Conservation (phyloP, 2,329 filamentous ascomycete genomes). For the Emericellopsis cladophorae region DNA sequence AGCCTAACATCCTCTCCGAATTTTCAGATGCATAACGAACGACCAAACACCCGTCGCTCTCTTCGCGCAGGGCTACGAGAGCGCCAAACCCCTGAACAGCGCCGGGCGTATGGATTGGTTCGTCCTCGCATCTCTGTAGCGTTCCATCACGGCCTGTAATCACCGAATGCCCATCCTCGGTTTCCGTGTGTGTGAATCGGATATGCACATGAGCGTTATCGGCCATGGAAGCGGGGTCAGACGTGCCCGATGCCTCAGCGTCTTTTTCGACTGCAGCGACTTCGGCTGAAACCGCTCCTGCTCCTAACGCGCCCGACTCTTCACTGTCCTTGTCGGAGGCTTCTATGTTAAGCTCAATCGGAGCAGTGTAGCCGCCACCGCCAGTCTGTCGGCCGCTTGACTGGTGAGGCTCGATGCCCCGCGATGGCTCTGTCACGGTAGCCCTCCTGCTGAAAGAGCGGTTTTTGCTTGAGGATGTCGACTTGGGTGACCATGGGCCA, state of each 20-base stretch:
- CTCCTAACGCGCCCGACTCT: constrained; percentile 9
- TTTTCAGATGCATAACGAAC: constrained; percentile 77
- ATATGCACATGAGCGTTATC: constrained; percentile 47
- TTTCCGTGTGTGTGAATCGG: constrained; percentile 68
- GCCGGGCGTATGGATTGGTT: constrained; percentile 80
- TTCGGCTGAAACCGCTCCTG: not conserved
- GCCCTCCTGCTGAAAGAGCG: not conserved
- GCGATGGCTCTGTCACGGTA: too few relatives aligned
- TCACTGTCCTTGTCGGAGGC: constrained; percentile 18
- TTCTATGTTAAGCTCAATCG: constrained; percentile 19
- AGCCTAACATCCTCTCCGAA: constrained; percentile 60
- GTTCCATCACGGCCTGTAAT: constrained; percentile 67
- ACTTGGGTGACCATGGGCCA: constrained; percentile 9
- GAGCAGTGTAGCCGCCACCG: constrained; percentile 3
- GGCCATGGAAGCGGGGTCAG: constrained; percentile 7
- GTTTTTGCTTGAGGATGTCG: constrained; percentile 4
- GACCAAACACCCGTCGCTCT: constrained; percentile 51
- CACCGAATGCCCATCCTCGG: constrained; percentile 67
- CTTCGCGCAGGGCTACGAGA: constrained; percentile 61
- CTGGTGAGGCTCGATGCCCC: too few relatives aligned
- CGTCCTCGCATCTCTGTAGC: constrained; percentile 75
- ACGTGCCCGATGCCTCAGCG: constrained; percentile 6
- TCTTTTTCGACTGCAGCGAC: constrained; percentile 4
- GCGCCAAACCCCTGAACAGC: constrained; percentile 72
- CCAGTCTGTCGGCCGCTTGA: too few relatives aligned